Evolutionary conservation across 1,284 basidiomycete species (phyloP).

Genomic region (Ustilago bromivora): DNA sequence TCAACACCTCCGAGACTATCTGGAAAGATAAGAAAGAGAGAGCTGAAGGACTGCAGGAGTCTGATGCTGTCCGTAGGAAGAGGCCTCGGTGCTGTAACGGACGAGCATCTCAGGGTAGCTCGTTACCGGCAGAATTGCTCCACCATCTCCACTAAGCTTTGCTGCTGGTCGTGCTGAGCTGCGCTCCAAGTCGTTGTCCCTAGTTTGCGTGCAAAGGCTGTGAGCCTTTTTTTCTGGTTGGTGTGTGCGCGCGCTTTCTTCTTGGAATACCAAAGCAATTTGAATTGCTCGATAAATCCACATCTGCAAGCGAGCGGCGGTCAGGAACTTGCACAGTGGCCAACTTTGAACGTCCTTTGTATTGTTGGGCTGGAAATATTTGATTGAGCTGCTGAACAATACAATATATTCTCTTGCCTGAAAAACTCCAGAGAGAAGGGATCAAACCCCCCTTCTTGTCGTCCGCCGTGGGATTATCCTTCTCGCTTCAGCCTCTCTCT

Average conservation of each 20-base stretch:
- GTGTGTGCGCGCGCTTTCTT: constrained; percentile 35
- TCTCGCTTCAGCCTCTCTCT: background rate
- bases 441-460: constrained; percentile 1
- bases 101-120: too few species aligned
- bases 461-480: constrained; percentile 3
- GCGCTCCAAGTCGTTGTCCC: background rate
- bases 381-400: background rate
- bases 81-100: background rate
- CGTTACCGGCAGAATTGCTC: background rate
- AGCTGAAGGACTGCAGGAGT: background rate
- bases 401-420: too few species aligned
- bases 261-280: constrained; percentile 15
- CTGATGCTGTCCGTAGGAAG: background rate
- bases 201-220: background rate
- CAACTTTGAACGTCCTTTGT: background rate
- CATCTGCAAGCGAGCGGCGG: background rate
- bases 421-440: background rate
- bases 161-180: background rate
- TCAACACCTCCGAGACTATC: too few species aligned
- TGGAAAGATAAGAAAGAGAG: background rate
- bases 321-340: constrained; percentile 6
- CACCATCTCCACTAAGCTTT: background rate
- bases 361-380: constrained; percentile 4
- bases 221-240: constrained; percentile 5
- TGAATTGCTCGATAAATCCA: constrained; percentile 5